A percentile compares a stretch with the other conserved stretches of the same genome.
Evolutionary conservation across 2,329 filamentous ascomycete genomes (phyloP).

Genomic region (Stagonosporopsis rhizophila): DNA sequence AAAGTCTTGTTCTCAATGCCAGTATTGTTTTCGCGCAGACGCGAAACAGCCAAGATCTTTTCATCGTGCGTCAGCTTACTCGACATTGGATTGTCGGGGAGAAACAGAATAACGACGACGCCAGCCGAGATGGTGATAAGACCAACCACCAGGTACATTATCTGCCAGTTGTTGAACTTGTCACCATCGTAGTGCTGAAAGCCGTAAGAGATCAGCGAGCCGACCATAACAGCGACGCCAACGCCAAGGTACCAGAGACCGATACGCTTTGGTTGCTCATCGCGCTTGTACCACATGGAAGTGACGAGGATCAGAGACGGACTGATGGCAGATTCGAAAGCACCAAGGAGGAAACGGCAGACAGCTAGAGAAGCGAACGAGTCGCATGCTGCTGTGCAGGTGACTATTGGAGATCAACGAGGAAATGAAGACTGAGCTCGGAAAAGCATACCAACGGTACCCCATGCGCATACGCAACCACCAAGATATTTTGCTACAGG

Average conservation of each 20-base stretch:
- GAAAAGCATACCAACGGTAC: slow-evolving; percentile 43
- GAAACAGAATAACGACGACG: slow-evolving; percentile 57
- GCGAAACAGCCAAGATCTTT: slow-evolving; percentile 45
- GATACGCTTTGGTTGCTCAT: slow-evolving; percentile 66
- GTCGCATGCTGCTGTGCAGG: slow-evolving; percentile 52
- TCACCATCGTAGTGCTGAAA: slow-evolving; percentile 62
- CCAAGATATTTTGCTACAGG: slow-evolving; percentile 63
- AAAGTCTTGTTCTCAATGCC: slow-evolving; percentile 60
- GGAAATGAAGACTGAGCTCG: too few species aligned
- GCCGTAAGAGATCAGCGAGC: slow-evolving; percentile 64
- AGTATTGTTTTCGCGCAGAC: slow-evolving; percentile 56
- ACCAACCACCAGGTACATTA: slow-evolving; percentile 69
- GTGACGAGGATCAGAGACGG: slow-evolving; percentile 71
- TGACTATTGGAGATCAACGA: slow-evolving; percentile 39
- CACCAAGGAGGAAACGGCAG: slow-evolving; percentile 60
- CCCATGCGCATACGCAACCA: slow-evolving; percentile 54
- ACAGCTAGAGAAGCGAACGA: slow-evolving; percentile 60
- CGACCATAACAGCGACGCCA: slow-evolving; percentile 61
- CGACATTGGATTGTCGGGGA: slow-evolving; percentile 57
- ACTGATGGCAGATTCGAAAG: slow-evolving; percentile 56
- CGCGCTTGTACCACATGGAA: slow-evolving; percentile 69
- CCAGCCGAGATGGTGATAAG: slow-evolving; percentile 43
- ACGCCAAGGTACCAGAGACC: slow-evolving; percentile 56
- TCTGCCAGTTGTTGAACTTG: slow-evolving; percentile 66
- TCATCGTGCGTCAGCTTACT: slow-evolving; percentile 28